Evolutionary conservation across 2,329 filamentous ascomycete species (phyloP).

Genomic region (Daldinia sp.): DNA sequence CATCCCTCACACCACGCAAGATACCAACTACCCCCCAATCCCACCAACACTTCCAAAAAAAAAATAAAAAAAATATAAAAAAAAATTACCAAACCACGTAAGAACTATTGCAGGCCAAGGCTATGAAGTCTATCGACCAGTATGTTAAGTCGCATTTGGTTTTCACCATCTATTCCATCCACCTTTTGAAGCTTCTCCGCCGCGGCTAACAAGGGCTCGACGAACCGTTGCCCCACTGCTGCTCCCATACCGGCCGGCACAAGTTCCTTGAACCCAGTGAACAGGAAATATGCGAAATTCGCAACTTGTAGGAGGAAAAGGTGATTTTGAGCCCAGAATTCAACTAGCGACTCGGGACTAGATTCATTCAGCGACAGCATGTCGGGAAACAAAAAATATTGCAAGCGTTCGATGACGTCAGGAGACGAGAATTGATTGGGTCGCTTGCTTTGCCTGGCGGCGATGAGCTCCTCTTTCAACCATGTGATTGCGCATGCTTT

Average conservation of each 20-base stretch:
- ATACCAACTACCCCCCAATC: not conserved
- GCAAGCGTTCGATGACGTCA: constrained; percentile 66
- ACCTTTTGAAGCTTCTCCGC: constrained; percentile 47
- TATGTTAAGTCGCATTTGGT: constrained; percentile 53
- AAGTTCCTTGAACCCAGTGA: constrained; percentile 57
- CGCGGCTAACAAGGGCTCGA: constrained; percentile 59
- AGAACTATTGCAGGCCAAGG: constrained; percentile 50
- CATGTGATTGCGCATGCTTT: constrained; percentile 70
- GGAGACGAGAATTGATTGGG: constrained; percentile 58
- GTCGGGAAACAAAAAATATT: constrained; percentile 68
- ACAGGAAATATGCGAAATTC: constrained; percentile 68
- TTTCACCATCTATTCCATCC: constrained; percentile 46
- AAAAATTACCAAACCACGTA: not conserved
- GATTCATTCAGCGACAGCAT: constrained; percentile 57
- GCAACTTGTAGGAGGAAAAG: constrained; percentile 66
- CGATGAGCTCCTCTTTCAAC: constrained; percentile 69
- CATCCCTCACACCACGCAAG: not conserved
- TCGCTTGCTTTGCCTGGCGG: constrained; percentile 48
- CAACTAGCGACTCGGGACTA: constrained; percentile 53
- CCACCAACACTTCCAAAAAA: not conserved
- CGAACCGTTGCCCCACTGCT: constrained; percentile 66
- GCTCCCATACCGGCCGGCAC: constrained; percentile 65
- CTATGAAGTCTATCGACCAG: constrained; percentile 54
- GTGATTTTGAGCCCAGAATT: constrained; percentile 61
- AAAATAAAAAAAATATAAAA: too few relatives aligned